A percentile compares a stretch with the other conserved stretches of the same genome.
These are phyloP conservation scores for Ligustrum vulgare DNA, from an alignment of 257 asterid genomes.

Conservation along the genomic window DNA sequence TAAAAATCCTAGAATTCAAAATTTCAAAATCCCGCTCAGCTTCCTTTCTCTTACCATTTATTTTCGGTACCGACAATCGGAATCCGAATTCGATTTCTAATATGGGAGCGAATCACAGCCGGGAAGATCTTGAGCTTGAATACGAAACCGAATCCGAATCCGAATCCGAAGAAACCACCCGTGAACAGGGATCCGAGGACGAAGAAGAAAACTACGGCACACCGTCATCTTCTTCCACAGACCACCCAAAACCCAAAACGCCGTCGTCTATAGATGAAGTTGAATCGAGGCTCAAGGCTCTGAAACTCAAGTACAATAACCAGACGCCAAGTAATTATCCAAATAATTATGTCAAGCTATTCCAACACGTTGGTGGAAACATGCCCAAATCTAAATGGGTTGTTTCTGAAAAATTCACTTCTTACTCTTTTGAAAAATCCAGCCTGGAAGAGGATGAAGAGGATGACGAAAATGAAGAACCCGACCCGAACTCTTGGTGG, in stretches of 20 bases:
- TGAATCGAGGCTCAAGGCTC: conserved; percentile 69
- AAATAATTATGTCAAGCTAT: conserved; percentile 71
- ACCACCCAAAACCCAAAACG: conserved; percentile 34
- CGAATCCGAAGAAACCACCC: conserved; percentile 32
- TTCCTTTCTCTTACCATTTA: background rate
- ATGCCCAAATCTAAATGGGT: conserved; percentile 69
- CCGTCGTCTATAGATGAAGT: conserved; percentile 80
- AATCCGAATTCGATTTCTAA: conserved; percentile 16
- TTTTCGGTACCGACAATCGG: conserved; percentile 16
- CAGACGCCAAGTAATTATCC: conserved; percentile 24
- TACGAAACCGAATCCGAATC: conserved; percentile 68
- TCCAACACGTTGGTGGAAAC: conserved; percentile 47
- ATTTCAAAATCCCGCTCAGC: conserved; percentile 46
- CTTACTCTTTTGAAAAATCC: conserved; percentile 55
- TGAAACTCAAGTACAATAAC: conserved; percentile 72
- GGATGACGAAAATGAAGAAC: conserved; percentile 41
- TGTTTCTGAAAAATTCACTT: conserved; percentile 52
- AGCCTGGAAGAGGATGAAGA: conserved; percentile 40
- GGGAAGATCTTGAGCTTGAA: conserved; percentile 66
- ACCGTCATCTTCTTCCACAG: conserved; percentile 52
- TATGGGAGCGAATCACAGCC: conserved; percentile 90
- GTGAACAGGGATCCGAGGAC: conserved; percentile 17
- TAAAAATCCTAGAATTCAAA: conserved; percentile 25
- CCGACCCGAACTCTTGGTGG: conserved; percentile 48
- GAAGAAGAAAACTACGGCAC: conserved; percentile 51